phyloP scores from a whole-genome alignment of 306 rosid genomes.

The Trifolium repens region DNA sequence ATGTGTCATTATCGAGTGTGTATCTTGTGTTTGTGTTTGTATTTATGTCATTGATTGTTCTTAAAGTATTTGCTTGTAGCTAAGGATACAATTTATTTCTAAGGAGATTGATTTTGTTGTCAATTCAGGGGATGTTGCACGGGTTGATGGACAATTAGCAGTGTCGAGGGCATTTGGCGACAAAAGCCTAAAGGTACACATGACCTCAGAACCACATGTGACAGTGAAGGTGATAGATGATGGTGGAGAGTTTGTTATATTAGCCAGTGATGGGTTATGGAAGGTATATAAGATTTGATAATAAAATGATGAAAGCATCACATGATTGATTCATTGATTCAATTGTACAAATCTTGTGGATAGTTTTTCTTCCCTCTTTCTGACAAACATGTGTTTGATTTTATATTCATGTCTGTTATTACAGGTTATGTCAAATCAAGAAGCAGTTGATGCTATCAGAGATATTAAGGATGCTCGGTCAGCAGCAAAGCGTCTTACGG shows the following conservation, averaged over 20 bases:
- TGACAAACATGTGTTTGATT: not conserved
- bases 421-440: slow-evolving; percentile 92
- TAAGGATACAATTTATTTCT: slow-evolving; percentile 3
- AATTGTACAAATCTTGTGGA: not conserved
- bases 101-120: slow-evolving; percentile 35
- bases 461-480: slow-evolving; percentile 80
- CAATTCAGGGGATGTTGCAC: slow-evolving; percentile 81
- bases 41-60: not conserved
- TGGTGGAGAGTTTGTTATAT: slow-evolving; percentile 68
- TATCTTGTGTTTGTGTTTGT: not conserved
- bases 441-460: slow-evolving; percentile 72
- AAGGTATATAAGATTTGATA: slow-evolving; percentile 68
- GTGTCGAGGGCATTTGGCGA: slow-evolving; percentile 98
- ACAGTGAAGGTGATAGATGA: slow-evolving; percentile 57
- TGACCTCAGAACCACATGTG: slow-evolving; percentile 85
- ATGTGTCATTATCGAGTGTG: not conserved
- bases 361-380: not conserved
- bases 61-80: not conserved
- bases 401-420: slow-evolving; percentile 15
- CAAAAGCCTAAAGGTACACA: slow-evolving; percentile 87
- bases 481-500: slow-evolving; percentile 84
- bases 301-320: slow-evolving; percentile 7
- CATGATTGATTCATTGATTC: not conserved
- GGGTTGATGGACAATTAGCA: slow-evolving; percentile 96
- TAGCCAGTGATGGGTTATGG: slow-evolving; percentile 99